These are phyloP conservation scores for Clonostachys byssicola DNA, from an alignment of 2,329 filamentous ascomycete species.

Conservation along the genomic window DNA sequence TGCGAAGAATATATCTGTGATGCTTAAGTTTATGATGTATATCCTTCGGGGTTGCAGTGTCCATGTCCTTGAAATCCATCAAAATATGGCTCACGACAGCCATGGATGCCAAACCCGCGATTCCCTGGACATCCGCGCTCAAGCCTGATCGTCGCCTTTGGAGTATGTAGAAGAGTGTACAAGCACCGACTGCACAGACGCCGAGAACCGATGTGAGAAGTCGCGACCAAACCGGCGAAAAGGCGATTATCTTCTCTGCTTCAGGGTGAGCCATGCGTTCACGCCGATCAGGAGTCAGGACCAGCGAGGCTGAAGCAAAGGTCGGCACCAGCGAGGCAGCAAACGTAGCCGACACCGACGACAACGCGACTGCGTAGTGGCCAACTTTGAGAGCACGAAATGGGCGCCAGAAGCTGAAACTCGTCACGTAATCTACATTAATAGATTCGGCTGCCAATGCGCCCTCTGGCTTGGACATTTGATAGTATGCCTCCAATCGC, in stretches of 20 bases:
- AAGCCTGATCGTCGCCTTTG: slow-evolving; percentile 61
- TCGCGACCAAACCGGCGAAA: slow-evolving; percentile 57
- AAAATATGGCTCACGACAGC: slow-evolving; percentile 69
- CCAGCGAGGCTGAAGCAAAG: slow-evolving; percentile 58
- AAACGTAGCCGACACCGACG: slow-evolving; percentile 59
- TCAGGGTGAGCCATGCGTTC: slow-evolving; percentile 34
- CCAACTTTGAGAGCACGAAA: slow-evolving; percentile 55
- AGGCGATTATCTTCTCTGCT: slow-evolving; percentile 46
- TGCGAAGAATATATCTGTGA: slow-evolving; percentile 64
- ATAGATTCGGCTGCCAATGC: slow-evolving; percentile 62
- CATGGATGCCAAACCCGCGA: slow-evolving; percentile 72
- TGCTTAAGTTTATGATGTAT: slow-evolving; percentile 66
- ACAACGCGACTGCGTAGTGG: slow-evolving; percentile 66
- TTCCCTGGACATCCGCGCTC: slow-evolving; percentile 64
- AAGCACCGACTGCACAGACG: slow-evolving; percentile 54
- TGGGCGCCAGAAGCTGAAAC: slow-evolving; percentile 62
- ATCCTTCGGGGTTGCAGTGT: slow-evolving; percentile 59
- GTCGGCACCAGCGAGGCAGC: slow-evolving; percentile 68
- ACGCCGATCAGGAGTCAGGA: slow-evolving; percentile 47
- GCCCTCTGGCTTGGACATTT: slow-evolving; percentile 56
- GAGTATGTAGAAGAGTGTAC: slow-evolving; percentile 55
- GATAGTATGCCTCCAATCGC: slow-evolving; percentile 63
- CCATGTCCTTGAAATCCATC: slow-evolving; percentile 69
- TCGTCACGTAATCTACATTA: slow-evolving; percentile 71
- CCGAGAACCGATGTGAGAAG: slow-evolving; percentile 52